Evolutionary conservation across 768 basidiomycete genomes (phyloP), one percentile per base, ranked within the genome.

Genomic region (Rubroboletus pulcherrimus): DNA sequence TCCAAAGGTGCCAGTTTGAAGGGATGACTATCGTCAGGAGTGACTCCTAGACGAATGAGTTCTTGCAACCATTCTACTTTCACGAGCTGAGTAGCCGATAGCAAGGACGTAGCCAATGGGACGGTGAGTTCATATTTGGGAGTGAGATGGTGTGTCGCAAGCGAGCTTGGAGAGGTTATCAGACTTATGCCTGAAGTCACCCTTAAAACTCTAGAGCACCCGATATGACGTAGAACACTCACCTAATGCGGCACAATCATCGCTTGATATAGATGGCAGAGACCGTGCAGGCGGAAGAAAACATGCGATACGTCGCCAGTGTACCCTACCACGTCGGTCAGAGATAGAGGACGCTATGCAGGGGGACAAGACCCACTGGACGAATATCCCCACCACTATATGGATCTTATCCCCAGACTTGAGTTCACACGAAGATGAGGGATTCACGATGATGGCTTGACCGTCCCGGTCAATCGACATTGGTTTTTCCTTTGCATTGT

Each of bases 61-160:
- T 89, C 84, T 7, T 70, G 67, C 26, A 91, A 69, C 89, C 89
- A 92, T 45, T 86, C 83, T 0, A 78, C 75, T 54, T 77, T 89
- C 33, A 86, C 87, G 46, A 91, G 78, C 11, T 78, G 75, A 14
- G 79, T 75, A 0, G 79, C 73, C 4, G 80, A 79, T 15, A 91
- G 69, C 10, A 91, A 75, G 12, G 89, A 87, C 0, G 78, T 71
- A 0, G 82, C 82, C 24, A 84, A 73, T 0, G 75, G 57, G 0
- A 82, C 70, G 8, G 75, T 79, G n/a, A 82, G 73, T 5, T 75
- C 65, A 53, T 79, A 82, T 21, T 75, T 77, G 5, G 81, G 61
- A 4, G 77, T 76, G 49, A 91, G 75, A 65, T 90, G 85, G 58
- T 91, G 87, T 0, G 87, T 90, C 15, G 82, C 74, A 21, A 78